Conservation (phyloP, 805 yeast species). For the Spathaspora hagerdaliae region DNA sequence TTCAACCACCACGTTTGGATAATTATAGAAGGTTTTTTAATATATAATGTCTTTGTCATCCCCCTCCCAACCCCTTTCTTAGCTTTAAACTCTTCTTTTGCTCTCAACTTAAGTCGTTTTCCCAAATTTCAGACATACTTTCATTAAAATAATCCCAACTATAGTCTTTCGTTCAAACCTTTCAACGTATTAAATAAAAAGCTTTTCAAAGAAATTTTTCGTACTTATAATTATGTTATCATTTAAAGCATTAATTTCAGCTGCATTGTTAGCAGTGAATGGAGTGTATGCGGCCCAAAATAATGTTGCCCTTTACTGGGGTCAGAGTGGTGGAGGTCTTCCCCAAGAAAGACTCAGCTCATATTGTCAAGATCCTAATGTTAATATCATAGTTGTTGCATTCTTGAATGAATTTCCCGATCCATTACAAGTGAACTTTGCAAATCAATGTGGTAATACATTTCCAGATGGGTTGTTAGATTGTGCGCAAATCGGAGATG, state of each 20-base stretch:
- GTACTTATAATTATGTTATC: conserved; percentile 3
- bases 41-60: too few relatives aligned
- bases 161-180: too few relatives aligned
- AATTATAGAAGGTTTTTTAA: too few relatives aligned
- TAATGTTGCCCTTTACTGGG: conserved; percentile 18
- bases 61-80: too few relatives aligned
- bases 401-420: conserved; percentile 60
- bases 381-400: conserved; percentile 65
- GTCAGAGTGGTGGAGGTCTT: conserved; percentile 15
- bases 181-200: too few relatives aligned
- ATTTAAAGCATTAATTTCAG: conserved; percentile 6
- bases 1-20: too few relatives aligned
- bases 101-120: too few relatives aligned
- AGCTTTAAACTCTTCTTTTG: too few relatives aligned
- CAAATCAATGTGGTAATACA: conserved; percentile 17
- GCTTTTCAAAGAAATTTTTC: too few relatives aligned
- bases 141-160: too few relatives aligned
- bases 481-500: conserved; percentile 41
- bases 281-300: conserved; percentile 13
- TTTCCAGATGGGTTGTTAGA: conserved; percentile 35
- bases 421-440: conserved; percentile 14
- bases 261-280: conserved; percentile 5
- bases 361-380: conserved; percentile 63
- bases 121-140: too few relatives aligned
- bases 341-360: conserved; percentile 30